Evolutionary conservation across 306 rosid species (phyloP).

Genomic region (apple (Malus domestica)): DNA sequence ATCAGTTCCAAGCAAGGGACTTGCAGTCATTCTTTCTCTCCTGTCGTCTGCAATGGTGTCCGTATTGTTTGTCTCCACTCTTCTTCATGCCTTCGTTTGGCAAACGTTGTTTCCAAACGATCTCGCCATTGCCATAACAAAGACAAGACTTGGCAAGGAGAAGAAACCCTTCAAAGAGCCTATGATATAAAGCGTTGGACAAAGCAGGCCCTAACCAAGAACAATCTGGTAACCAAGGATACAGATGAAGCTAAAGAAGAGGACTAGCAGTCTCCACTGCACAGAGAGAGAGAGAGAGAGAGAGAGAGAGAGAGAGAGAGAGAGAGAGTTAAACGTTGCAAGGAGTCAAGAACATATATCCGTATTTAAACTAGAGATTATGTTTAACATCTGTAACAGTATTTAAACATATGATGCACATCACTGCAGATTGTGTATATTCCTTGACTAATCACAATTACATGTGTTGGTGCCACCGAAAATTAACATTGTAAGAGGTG

Average conservation of each 20-base stretch:
- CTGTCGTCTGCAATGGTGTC: conserved; percentile 69
- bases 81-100: conserved; percentile 79
- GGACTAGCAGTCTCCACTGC: neutral
- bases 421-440: conserved; percentile 13
- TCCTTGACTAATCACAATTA: conserved; percentile 18
- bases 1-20: conserved; percentile 50
- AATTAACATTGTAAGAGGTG: neutral
- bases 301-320: neutral
- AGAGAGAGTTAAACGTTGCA: neutral
- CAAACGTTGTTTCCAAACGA: conserved; percentile 78
- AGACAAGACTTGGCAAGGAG: conserved; percentile 48
- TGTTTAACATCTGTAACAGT: neutral
- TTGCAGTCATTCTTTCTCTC: conserved; percentile 61
- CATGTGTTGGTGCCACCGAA: conserved; percentile 5
- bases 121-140: conserved; percentile 77
- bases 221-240: conserved; percentile 35
- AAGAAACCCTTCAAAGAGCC: conserved; percentile 57
- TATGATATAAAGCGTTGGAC: conserved; percentile 81
- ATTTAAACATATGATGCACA: neutral
- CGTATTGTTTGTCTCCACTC: conserved; percentile 54
- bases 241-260: conserved; percentile 18
- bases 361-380: neutral
- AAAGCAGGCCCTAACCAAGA: conserved; percentile 61
- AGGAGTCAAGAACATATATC: neutral
- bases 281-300: neutral